These are phyloP conservation scores for Moesziomyces antarcticus DNA, from an alignment of 1,284 basidiomycete genomes.

Conservation along the genomic window DNA sequence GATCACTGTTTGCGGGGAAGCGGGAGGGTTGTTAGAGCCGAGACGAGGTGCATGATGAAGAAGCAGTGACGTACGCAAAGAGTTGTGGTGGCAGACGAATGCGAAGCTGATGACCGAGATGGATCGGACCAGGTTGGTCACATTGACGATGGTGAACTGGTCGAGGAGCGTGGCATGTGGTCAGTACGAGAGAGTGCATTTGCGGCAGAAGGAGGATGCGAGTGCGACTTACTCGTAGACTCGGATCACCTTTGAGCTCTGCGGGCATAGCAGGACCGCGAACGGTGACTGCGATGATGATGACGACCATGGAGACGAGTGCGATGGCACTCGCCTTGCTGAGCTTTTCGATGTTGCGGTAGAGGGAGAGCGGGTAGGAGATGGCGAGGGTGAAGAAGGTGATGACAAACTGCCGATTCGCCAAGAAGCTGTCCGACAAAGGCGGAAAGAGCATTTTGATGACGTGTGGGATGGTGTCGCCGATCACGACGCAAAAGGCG, in stretches of 20 bases:
- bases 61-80: constrained; percentile 26
- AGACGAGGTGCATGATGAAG: not conserved
- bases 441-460: constrained; percentile 85
- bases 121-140: constrained; percentile 64
- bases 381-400: constrained; percentile 72
- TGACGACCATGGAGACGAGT: constrained; percentile 87
- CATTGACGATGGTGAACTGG: constrained; percentile 90
- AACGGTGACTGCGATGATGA: constrained; percentile 86
- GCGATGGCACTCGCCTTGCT: constrained; percentile 86
- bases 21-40: too few species aligned
- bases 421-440: constrained; percentile 80
- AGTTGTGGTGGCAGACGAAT: constrained; percentile 68
- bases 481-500: constrained; percentile 69
- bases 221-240: constrained; percentile 24
- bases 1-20: constrained; percentile 70
- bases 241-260: constrained; percentile 78
- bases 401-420: constrained; percentile 82
- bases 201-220: not conserved
- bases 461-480: constrained; percentile 94
- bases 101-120: constrained; percentile 67
- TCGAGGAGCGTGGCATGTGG: too few species aligned
- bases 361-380: constrained; percentile 93
- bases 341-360: constrained; percentile 97
- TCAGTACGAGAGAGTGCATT: not conserved
- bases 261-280: constrained; percentile 84